Evolutionary conservation across 164 flowering plant genomes (phyloP), one percentile per base, ranked within the genome.

Genomic region (Vitis rupestris): DNA sequence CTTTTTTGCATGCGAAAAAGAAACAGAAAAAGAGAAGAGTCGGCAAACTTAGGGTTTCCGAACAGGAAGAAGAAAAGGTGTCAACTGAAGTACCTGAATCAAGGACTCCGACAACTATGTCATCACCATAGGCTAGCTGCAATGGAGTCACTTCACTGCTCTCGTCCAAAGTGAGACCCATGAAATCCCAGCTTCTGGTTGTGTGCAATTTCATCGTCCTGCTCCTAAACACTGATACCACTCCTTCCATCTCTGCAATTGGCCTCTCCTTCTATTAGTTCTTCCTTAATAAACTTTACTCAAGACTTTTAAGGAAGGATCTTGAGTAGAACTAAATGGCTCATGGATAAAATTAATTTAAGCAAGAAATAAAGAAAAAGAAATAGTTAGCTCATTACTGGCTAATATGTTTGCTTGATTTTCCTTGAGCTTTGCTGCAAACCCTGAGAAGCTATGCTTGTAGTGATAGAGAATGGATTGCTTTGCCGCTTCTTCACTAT

Each of bases 111-210:
- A 87, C 82, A 44, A 88, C 68, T 11, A 81, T 55, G 52, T 84
- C 82, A 52, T 73, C 80, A 8, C 88, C 90, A 72, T 72, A 78
- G 52, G 80, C 63, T 2, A 80, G 73, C 65, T 86, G 91, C 77
- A 81, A 14, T 17, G 90, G 83, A 31, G 71, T 69, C 52, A 47
- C 62, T 59, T 62, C 52, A 50, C 64, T 65, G 48, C 44, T 37
- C 44, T 75, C 63, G 74, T 82, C 74, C 61, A 84, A 47, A 29
- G 80, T 61, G 50, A 90, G 90, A 7, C 91, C 96, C 82, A 88
- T 59, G 75, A 90, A 90, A 50, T 90, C 91, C 96, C 96, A 90
- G 78, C 96, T 90, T 70, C 96, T 82, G 8, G 96, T 88, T 1
- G 96, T 90, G 69, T 87, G 87, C 75, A 88, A 47, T 74, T 66